phyloP scores from a whole-genome alignment of 2,329 filamentous ascomycete genomes.

The Cladophialophora immunda region DNA sequence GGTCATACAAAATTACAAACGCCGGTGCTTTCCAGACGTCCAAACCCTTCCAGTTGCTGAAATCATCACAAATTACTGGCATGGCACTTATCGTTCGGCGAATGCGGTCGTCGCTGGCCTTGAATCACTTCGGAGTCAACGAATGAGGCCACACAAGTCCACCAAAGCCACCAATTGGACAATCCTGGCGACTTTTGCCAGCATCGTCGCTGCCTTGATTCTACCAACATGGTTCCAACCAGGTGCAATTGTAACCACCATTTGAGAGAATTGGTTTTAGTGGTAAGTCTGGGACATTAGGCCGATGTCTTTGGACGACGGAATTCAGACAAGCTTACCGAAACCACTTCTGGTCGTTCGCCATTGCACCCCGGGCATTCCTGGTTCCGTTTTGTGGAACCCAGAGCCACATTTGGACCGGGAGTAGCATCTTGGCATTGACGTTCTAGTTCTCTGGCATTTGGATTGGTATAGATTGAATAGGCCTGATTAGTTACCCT shows the following conservation, averaged over 20 bases:
- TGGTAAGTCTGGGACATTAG: neutral
- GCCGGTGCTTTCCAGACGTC: neutral
- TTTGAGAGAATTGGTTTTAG: neutral
- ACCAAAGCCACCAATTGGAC: neutral
- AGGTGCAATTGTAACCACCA: neutral
- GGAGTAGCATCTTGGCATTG: neutral
- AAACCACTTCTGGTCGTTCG: neutral
- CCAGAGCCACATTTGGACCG: neutral
- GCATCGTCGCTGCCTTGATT: neutral
- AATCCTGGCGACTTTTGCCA: neutral
- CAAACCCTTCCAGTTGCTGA: neutral
- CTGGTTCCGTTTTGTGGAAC: constrained; percentile 5
- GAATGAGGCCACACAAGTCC: neutral
- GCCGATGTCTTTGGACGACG: neutral
- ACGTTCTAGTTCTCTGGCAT: neutral
- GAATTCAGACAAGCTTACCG: neutral
- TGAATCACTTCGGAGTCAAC: neutral
- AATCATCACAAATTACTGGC: neutral
- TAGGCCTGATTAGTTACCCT: neutral
- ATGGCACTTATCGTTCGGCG: neutral
- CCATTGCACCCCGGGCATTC: neutral
- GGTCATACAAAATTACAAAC: neutral
- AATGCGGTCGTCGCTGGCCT: neutral
- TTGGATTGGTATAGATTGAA: neutral
- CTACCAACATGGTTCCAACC: neutral